A percentile compares a stretch with the other conserved stretches of the same genome.
These are phyloP conservation scores for Tolypocladium tropicale DNA, from an alignment of 2,329 filamentous ascomycete genomes.

Conservation along the genomic window DNA sequence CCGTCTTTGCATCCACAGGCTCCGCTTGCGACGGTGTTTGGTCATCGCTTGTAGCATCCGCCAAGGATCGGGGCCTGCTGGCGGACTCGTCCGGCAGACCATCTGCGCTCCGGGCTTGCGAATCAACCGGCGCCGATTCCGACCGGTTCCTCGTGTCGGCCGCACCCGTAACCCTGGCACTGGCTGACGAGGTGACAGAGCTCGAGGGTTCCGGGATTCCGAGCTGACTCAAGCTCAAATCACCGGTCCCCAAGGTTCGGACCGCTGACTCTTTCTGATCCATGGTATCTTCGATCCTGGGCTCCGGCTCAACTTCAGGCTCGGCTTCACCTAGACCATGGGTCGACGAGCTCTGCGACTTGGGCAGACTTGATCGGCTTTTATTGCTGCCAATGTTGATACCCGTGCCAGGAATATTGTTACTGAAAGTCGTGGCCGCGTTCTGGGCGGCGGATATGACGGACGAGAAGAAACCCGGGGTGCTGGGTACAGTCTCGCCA, in stretches of 20 bases:
- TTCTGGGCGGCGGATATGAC: conserved; percentile 90
- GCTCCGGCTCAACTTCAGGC: conserved; percentile 22
- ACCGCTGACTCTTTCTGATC: conserved; percentile 64
- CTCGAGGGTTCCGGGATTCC: conserved; percentile 59
- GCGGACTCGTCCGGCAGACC: conserved; percentile 21
- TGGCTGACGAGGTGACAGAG: conserved; percentile 44
- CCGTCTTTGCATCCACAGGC: conserved; percentile 50
- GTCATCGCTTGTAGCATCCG: conserved; percentile 41
- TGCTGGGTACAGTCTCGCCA: conserved; percentile 45
- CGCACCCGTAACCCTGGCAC: conserved; percentile 41
- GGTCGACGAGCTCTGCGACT: conserved; percentile 12
- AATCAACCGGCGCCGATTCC: conserved; percentile 49
- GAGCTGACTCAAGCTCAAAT: conserved; percentile 80
- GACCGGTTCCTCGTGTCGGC: conserved; percentile 38
- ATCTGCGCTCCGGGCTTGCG: conserved; percentile 15
- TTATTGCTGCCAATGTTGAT: conserved; percentile 39
- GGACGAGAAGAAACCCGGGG: conserved; percentile 80
- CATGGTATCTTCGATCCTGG: conserved; percentile 21
- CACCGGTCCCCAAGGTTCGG: conserved; percentile 79
- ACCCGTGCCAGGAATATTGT: conserved; percentile 59
- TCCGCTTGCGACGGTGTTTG: conserved; percentile 55
- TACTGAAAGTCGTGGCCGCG: conserved; percentile 68
- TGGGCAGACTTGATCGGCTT: conserved; percentile 17
- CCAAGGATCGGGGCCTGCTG: conserved; percentile 37
- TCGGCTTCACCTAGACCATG: conserved; percentile 26